phyloP scores from a whole-genome alignment of 2,329 filamentous ascomycete species.

The Proliferodiscus dingleyae region DNA sequence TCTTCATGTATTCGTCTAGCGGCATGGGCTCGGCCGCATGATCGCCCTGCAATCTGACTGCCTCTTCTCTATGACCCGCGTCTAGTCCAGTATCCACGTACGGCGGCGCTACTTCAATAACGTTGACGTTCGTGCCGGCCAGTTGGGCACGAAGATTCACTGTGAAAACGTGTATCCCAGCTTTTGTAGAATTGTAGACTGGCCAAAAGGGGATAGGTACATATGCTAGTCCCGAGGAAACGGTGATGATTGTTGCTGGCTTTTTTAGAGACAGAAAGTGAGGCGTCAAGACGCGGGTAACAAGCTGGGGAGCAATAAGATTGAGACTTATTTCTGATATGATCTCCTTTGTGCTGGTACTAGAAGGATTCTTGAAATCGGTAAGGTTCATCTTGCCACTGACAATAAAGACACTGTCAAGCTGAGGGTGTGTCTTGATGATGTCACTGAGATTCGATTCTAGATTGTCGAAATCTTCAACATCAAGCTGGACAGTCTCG shows the following conservation, averaged over 20 bases:
- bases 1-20: constrained; percentile 32
- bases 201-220: constrained; percentile 29
- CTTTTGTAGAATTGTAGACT: constrained; percentile 33
- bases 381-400: constrained; percentile 28
- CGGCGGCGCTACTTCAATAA: constrained; percentile 34
- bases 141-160: constrained; percentile 29
- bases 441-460: constrained; percentile 8
- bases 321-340: constrained; percentile 21
- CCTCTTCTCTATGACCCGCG: constrained; percentile 20
- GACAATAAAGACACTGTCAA: constrained; percentile 33
- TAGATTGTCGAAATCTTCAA: constrained; percentile 12
- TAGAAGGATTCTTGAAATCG: constrained; percentile 23
- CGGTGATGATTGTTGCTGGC: constrained; percentile 27
- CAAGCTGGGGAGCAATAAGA: constrained; percentile 28
- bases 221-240: constrained; percentile 29
- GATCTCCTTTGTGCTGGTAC: constrained; percentile 13
- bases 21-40: constrained; percentile 29
- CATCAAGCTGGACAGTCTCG: constrained; percentile 23
- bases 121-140: constrained; percentile 27
- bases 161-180: constrained; percentile 29
- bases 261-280: constrained; percentile 21
- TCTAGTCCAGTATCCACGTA: constrained; percentile 35
- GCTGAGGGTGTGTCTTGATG: constrained; percentile 21
- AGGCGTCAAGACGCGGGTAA: constrained; percentile 28
- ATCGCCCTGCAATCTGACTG: constrained; percentile 19